Conservation (phyloP, 345 rosid genomes). For the Citrus mangshanensis region DNA sequence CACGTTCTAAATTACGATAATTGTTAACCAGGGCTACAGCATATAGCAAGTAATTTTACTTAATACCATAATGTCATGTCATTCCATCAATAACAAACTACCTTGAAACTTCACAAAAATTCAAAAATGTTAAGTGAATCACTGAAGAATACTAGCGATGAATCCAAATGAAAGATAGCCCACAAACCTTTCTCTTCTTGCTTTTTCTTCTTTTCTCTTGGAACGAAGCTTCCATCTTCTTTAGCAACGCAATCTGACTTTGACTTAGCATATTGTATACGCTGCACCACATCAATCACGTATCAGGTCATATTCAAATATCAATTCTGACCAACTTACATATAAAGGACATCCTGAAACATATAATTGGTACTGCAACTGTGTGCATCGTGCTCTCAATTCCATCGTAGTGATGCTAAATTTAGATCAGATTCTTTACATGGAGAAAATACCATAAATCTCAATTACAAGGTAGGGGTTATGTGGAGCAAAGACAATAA, state of each 20-base stretch:
- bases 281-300: conserved; percentile 45
- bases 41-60: neutral
- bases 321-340: neutral
- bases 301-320: neutral
- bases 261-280: conserved; percentile 84
- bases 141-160: neutral
- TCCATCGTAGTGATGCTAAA: neutral
- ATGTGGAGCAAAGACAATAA: neutral
- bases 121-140: too few relatives aligned
- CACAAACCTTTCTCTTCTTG: conserved; percentile 84
- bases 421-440: neutral
- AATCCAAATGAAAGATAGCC: neutral
- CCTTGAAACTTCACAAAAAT: neutral
- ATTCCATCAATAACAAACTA: neutral
- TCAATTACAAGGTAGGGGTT: neutral
- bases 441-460: neutral
- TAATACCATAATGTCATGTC: neutral
- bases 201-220: conserved; percentile 88
- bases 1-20: neutral
- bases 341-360: neutral
- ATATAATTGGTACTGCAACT: neutral
- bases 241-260: conserved; percentile 88
- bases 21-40: neutral
- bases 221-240: conserved; percentile 75
- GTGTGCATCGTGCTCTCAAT: neutral